phyloP scores from a whole-genome alignment of 805 yeast genomes.

The Yamadazyma kitorensis region DNA sequence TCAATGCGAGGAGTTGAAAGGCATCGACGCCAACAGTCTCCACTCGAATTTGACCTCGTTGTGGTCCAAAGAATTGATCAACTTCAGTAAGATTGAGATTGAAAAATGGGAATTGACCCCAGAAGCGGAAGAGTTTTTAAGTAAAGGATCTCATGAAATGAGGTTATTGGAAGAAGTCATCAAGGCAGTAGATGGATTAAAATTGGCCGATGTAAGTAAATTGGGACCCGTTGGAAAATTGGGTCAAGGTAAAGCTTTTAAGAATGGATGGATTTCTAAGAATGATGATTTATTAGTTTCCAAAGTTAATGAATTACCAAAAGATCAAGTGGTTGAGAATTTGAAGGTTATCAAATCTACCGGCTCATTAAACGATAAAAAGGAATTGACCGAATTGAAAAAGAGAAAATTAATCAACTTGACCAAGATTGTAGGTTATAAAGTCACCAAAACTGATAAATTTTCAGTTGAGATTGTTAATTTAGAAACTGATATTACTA shows the following conservation, averaged over 20 bases:
- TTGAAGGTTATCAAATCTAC: conserved; percentile 54
- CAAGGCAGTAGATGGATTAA: conserved; percentile 72
- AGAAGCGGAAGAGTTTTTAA: conserved; percentile 79
- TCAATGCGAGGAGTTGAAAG: conserved; percentile 56
- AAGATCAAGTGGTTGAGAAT: conserved; percentile 64
- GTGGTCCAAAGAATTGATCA: conserved; percentile 78
- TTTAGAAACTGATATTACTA: conserved; percentile 89
- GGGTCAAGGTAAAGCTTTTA: conserved; percentile 97
- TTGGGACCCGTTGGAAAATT: conserved; percentile 83
- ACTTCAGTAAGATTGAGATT: conserved; percentile 66
- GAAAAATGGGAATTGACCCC: conserved; percentile 72
- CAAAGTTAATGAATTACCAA: conserved; percentile 54
- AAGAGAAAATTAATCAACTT: conserved; percentile 83
- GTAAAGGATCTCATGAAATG: conserved; percentile 86
- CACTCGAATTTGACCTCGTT: conserved; percentile 86
- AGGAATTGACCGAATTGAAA: conserved; percentile 79
- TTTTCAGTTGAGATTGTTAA: conserved; percentile 78
- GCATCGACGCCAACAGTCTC: conserved; percentile 57
- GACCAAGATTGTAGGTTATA: conserved; percentile 72
- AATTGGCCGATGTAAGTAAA: conserved; percentile 70
- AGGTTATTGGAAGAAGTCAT: conserved; percentile 74
- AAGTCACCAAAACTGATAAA: conserved; percentile 75
- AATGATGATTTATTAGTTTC: conserved; percentile 77
- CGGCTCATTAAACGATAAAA: conserved; percentile 58
- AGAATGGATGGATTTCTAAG: conserved; percentile 93